These are phyloP conservation scores for Davidsoniella neocaledoniae DNA, from an alignment of 2,329 filamentous ascomycete genomes.

Conservation along the genomic window DNA sequence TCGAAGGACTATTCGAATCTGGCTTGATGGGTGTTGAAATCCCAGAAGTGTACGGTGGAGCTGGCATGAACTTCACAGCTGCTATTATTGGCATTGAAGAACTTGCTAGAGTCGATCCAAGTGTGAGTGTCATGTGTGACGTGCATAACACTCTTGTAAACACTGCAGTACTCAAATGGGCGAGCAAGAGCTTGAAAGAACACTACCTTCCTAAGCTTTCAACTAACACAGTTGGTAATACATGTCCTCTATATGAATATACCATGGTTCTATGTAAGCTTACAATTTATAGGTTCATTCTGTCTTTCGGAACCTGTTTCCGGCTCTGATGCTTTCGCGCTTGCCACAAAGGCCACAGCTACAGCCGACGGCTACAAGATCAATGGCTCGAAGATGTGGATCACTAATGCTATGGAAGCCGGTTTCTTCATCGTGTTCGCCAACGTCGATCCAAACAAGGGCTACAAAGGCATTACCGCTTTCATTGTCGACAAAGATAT, in stretches of 20 bases:
- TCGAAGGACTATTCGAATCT: constrained; percentile 93
- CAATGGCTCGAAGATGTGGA: constrained; percentile 97
- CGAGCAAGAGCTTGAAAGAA: constrained; percentile 58
- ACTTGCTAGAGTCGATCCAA: constrained; percentile 82
- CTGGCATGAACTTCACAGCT: constrained; percentile 96
- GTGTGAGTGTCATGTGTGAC: constrained; percentile 86
- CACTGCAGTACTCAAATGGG: constrained; percentile 78
- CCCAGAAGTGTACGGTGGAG: constrained; percentile 88
- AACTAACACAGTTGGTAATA: constrained; percentile 57
- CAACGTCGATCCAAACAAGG: constrained; percentile 79
- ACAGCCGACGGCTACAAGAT: constrained; percentile 73
- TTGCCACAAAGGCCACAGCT: constrained; percentile 78
- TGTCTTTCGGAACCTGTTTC: constrained; percentile 85
- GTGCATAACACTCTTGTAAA: constrained; percentile 98
- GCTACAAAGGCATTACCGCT: constrained; percentile 92
- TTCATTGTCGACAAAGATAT: constrained; percentile 87
- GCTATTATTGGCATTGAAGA: constrained; percentile 96
- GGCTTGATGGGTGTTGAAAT: constrained; percentile 96
- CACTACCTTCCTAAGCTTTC: constrained; percentile 81
- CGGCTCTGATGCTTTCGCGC: constrained; percentile 88
- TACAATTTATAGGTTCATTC: constrained; percentile 42
- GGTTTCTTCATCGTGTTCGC: constrained; percentile 96
- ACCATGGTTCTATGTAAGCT: not conserved
- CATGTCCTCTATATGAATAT: not conserved
- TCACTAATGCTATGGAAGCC: constrained; percentile 91